Evolutionary conservation across 805 yeast genomes (phyloP), one percentile per base, ranked within the genome.

Genomic region (Barnettozyma vustinii): DNA sequence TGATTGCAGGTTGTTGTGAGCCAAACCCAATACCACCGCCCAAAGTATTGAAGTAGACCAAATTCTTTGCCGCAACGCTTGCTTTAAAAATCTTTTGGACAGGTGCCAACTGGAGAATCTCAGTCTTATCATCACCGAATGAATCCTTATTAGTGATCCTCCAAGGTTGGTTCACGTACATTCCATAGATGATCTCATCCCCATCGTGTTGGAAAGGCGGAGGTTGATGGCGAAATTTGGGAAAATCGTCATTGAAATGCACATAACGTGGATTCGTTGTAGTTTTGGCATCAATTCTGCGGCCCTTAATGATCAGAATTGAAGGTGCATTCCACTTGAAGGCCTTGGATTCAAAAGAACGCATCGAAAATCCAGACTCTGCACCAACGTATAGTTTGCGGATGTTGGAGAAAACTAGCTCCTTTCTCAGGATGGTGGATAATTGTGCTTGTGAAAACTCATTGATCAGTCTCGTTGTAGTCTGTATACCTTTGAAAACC

Each of bases 321-420:
- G 96, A 79, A 0, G 97, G 96, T 0, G 96, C 94, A 56, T 79
- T 81, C 96, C 97, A 92, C 57, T 90, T 88, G 70, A 88, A 80
- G 0, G 84, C 85, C 53, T 83, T 87, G 48, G 84, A 77, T 65
- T 91, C 96, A 50, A 92, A 76, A 0, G 96, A 84, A 27, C 96
- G 70, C 76, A 91, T 87, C 0, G 96, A 87, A 62, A 87, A 92
- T 2, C 98, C 98, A 44, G 81, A 72, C 43, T 79, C 84, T 9
- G 88, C 69, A 0, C 95, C 97, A 9, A 75, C 71, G 57, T 83
- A 91, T 10, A 91, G 73, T 56, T 79, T 80, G 40, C 79, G 71
- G 46, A 86, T 60, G 40, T 77, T 74, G 4, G 76, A 67, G 20
- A 68, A 69, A 0, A 79, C 66, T 4, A 77, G 54, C 26, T 69